A percentile compares a stretch with the other conserved stretches of the same genome.
Conservation (phyloP, 768 basidiomycete genomes). For the Mycena haematopus region DNA sequence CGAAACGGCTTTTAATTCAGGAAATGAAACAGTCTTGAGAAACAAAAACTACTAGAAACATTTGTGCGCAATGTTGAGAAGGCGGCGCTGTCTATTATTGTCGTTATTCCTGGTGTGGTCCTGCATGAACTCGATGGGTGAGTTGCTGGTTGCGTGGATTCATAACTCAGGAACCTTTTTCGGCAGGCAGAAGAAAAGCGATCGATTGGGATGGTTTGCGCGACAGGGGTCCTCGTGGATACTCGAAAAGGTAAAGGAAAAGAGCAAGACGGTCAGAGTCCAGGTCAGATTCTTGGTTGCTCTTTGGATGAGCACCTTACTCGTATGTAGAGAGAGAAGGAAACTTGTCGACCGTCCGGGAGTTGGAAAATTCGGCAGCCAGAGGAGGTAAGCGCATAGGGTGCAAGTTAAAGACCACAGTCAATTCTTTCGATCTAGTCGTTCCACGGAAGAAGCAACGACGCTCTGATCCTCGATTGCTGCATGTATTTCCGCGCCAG, state of each 20-base stretch:
- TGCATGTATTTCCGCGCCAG: constrained; percentile 63
- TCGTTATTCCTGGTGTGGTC: constrained; percentile 78
- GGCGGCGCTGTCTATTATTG: constrained; percentile 52
- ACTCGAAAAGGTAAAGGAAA: constrained; percentile 61
- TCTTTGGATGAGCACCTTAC: not conserved
- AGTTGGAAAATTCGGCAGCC: constrained; percentile 63
- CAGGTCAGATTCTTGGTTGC: not conserved
- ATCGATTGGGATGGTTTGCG: constrained; percentile 64
- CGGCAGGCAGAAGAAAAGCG: constrained; percentile 55
- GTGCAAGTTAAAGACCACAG: not conserved
- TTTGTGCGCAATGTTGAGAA: constrained; percentile 70
- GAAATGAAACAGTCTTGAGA: constrained; percentile 15
- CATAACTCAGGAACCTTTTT: not conserved
- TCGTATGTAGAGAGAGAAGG: constrained; percentile 57
- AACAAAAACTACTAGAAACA: constrained; percentile 51
- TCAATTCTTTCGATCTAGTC: constrained; percentile 27
- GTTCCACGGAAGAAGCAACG: constrained; percentile 57
- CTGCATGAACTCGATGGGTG: constrained; percentile 81
- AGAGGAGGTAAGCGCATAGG: constrained; percentile 48
- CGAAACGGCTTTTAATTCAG: constrained; percentile 40
- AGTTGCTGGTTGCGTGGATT: constrained; percentile 14
- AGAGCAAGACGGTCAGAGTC: constrained; percentile 35
- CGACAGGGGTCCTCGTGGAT: constrained; percentile 76
- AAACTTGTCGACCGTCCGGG: constrained; percentile 64
- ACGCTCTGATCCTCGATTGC: constrained; percentile 78